Evolutionary conservation across 1,284 basidiomycete species (phyloP), one percentile per base, ranked within the genome.

Genomic region (Pseudozyma sp.): DNA sequence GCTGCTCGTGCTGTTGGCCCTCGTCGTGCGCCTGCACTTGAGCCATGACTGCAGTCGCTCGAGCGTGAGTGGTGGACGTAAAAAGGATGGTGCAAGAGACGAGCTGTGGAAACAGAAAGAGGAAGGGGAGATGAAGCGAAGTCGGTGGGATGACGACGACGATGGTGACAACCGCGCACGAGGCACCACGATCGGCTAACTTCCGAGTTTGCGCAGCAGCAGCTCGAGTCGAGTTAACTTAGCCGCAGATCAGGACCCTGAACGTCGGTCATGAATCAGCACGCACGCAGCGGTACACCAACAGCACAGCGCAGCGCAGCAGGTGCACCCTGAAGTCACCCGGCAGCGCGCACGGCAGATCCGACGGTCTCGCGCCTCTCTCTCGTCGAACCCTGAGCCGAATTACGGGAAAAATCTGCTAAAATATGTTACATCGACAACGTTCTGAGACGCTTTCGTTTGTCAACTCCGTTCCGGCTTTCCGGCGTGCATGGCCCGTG

Each of bases 341-440:
- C 35, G 4, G 35, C 35, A 37, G 35, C 14, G 35, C 10, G 35
- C 14, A 37, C 35, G 14, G 35, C 14, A 37, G 24, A 24, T 24
- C 24, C 24, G 24, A 24, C 24, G 24, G 24, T 24, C 24, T 24
- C 17, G n/a, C 46, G 16, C 11, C 34, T 24, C 11, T 2, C 17
- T 31, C 49, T 29, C 16, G 34, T 39, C 29, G 49, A 43, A 63
- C 60, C 53, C 53, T 63, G 48, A 52, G 2, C 50, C 57, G 43
- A 47, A 37, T 37, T 14, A 42, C 40, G 7, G 10, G 19, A 31
- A 39, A 48, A 47, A 37, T 14, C 17, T 8, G 6, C 30, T 2
- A 49, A 24, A 9, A 37, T 10, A 5, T 42, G 40, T 42, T 42
- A 42, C 40, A 42, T 42, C 40, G 40, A 7, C 40, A 42, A 42